phyloP scores from a whole-genome alignment of 495 filamentous ascomycete genomes.

The Aspergillus affinis region DNA sequence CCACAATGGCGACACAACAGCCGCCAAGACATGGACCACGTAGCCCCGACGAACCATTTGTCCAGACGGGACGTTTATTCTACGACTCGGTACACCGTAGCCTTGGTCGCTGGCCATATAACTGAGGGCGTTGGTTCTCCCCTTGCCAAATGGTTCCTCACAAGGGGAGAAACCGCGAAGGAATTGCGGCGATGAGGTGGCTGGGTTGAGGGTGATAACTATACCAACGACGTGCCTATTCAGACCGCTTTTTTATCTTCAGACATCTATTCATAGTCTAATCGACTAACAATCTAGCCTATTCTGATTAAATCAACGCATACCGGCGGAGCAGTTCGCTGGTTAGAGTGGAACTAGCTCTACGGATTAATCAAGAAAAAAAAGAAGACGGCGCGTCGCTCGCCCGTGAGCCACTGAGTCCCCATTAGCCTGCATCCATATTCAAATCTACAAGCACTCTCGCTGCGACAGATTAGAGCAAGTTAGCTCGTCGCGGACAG shows the following conservation, averaged over 20 bases:
- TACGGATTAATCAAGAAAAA: too few species aligned
- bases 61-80: not conserved
- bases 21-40: not conserved
- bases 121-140: not conserved
- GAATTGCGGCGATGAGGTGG: constrained; percentile 4
- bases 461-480: not conserved
- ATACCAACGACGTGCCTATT: not conserved
- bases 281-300: not conserved
- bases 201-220: not conserved
- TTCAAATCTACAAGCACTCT: not conserved
- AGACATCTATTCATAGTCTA: not conserved
- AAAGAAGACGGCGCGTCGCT: too few species aligned
- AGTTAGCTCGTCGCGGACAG: not conserved
- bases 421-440: not conserved
- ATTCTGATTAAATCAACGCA: too few species aligned
- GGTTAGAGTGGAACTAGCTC: too few species aligned
- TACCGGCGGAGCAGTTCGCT: too few species aligned
- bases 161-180: not conserved
- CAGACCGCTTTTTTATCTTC: constrained; percentile 7
- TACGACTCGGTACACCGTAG: not conserved
- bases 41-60: not conserved
- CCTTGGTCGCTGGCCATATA: not conserved
- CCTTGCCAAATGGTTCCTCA: not conserved
- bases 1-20: not conserved
- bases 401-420: too few species aligned